These are phyloP conservation scores for Xylaria grammica DNA, from an alignment of 495 filamentous ascomycete genomes.

Conservation along the genomic window DNA sequence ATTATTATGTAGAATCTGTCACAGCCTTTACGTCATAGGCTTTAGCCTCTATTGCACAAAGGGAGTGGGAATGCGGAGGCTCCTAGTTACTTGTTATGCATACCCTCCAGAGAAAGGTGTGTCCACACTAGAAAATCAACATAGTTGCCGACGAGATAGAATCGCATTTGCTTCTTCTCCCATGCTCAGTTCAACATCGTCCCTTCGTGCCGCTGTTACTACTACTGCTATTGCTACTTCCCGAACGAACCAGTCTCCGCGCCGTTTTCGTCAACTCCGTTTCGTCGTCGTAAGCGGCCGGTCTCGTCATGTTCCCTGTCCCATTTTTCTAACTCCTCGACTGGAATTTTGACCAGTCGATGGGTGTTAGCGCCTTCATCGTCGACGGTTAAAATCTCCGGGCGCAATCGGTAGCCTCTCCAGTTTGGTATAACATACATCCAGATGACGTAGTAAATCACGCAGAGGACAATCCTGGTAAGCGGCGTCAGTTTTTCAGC, in stretches of 20 bases:
- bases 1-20: too few species aligned
- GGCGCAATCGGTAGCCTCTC: slow-evolving; percentile 58
- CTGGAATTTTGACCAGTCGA: slow-evolving; percentile 59
- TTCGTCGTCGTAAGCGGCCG: slow-evolving; percentile 38
- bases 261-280: background rate
- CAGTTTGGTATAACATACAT: slow-evolving; percentile 56
- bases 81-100: too few species aligned
- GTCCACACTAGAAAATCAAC: too few species aligned
- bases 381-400: slow-evolving; percentile 56
- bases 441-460: slow-evolving; percentile 62
- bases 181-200: background rate
- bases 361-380: slow-evolving; percentile 57
- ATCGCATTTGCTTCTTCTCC: too few species aligned
- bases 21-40: too few species aligned
- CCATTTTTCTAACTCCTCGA: slow-evolving; percentile 54
- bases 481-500: background rate
- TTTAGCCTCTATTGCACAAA: too few species aligned
- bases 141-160: too few species aligned
- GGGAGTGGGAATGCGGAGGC: too few species aligned
- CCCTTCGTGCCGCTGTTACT: background rate
- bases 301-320: slow-evolving; percentile 63
- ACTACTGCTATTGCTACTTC: background rate
- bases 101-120: too few species aligned
- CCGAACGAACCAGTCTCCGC: background rate
- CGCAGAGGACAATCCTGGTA: slow-evolving; percentile 53